A percentile compares a stretch with the other conserved stretches of the same genome.
Evolutionary conservation across 2,329 filamentous ascomycete genomes (phyloP).

Genomic region (Exophiala spinifera): DNA sequence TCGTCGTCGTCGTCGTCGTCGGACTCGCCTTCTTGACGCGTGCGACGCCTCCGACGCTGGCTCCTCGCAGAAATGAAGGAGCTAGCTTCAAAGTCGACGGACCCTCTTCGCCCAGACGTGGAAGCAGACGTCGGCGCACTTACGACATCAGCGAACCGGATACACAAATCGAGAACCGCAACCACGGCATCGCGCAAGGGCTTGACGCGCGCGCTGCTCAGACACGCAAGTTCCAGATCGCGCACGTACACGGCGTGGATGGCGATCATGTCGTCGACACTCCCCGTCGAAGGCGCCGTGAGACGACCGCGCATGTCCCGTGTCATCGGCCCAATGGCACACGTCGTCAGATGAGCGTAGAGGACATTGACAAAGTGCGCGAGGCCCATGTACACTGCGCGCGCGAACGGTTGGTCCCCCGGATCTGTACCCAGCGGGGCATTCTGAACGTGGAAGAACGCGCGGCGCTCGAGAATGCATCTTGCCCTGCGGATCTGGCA

Average conservation of each 20-base stretch:
- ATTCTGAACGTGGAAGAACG: conserved; percentile 38
- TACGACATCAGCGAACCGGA: conserved; percentile 62
- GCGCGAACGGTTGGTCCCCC: conserved; percentile 16
- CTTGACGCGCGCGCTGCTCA: conserved; percentile 65
- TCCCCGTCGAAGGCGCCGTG: conserved; percentile 58
- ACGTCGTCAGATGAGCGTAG: conserved; percentile 70
- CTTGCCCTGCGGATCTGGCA: conserved; percentile 73
- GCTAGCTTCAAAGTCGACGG: conserved; percentile 13
- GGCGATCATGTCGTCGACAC: conserved; percentile 77
- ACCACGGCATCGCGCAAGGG: conserved; percentile 71
- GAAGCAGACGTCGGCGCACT: background rate
- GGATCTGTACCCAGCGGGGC: conserved; percentile 29
- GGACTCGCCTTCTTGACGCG: conserved; percentile 7
- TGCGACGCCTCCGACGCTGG: conserved; percentile 12
- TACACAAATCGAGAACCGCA: conserved; percentile 71
- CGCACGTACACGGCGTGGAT: conserved; percentile 64
- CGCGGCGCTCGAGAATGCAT: conserved; percentile 59
- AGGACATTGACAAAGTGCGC: conserved; percentile 75
- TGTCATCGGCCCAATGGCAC: conserved; percentile 64
- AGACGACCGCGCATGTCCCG: conserved; percentile 58
- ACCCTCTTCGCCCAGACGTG: background rate
- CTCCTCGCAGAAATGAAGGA: conserved; percentile 26
- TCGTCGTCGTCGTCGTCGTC: conserved; percentile 29
- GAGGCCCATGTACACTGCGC: conserved; percentile 61
- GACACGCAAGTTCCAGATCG: conserved; percentile 63